Evolutionary conservation across 1,284 basidiomycete species (phyloP).

Genomic region (Athelia sp.): DNA sequence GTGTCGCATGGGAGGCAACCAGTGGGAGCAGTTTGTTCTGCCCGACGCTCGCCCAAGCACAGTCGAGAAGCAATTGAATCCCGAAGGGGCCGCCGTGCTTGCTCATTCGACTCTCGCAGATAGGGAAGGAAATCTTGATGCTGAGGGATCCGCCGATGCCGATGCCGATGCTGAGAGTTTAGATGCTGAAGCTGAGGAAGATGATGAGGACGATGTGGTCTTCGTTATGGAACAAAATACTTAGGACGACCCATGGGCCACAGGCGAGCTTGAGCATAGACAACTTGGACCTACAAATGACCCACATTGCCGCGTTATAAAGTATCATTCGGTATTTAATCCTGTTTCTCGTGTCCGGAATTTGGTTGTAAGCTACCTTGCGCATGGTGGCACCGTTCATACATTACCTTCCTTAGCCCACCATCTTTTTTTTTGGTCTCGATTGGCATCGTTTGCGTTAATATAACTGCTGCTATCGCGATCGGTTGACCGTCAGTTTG

Average conservation of each 20-base stretch:
- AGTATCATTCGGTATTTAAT: too few species aligned
- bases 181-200: conserved; percentile 35
- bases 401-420: too few species aligned
- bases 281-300: too few species aligned
- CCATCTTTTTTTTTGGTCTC: too few species aligned
- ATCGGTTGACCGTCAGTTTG: too few species aligned
- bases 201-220: conserved; percentile 51
- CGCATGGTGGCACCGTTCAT: too few species aligned
- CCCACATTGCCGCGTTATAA: too few species aligned
- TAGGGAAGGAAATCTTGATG: too few species aligned
- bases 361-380: too few species aligned
- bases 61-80: conserved; percentile 23
- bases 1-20: conserved; percentile 54
- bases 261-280: neutral
- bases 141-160: conserved; percentile 18
- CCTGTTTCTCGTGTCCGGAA: too few species aligned
- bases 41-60: conserved; percentile 55
- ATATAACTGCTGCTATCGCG: too few species aligned
- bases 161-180: conserved; percentile 18
- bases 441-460: too few species aligned
- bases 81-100: conserved; percentile 4
- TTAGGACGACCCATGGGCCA: neutral
- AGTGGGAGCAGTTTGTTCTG: conserved; percentile 68
- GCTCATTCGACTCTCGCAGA: conserved; percentile 11
- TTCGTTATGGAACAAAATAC: conserved; percentile 41